phyloP scores from a whole-genome alignment of 495 filamentous ascomycete genomes.

The Neurospora intermedia region DNA sequence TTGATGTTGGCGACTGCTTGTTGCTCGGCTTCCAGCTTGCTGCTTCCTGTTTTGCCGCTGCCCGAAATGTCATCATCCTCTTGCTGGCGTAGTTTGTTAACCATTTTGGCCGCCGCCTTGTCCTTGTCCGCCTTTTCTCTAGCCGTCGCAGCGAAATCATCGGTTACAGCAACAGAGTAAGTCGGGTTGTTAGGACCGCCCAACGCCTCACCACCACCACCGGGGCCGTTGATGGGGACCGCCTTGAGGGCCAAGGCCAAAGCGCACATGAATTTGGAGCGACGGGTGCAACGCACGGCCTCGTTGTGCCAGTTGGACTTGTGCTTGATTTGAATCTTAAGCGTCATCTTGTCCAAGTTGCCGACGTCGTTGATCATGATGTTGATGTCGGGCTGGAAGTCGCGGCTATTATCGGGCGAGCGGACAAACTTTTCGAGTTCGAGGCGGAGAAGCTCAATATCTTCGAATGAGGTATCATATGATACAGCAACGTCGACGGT shows the following conservation, averaged over 20 bases:
- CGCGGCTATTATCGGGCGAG: slow-evolving; percentile 77
- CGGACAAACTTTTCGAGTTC: slow-evolving; percentile 79
- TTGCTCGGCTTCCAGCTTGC: slow-evolving; percentile 18
- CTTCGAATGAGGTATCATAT: slow-evolving; percentile 79
- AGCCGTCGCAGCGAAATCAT: slow-evolving; percentile 49
- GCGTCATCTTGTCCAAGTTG: slow-evolving; percentile 77
- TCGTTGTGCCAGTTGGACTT: slow-evolving; percentile 98
- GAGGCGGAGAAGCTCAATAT: slow-evolving; percentile 67
- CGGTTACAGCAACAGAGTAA: slow-evolving; percentile 63
- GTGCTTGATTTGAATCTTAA: slow-evolving; percentile 76
- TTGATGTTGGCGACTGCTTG: slow-evolving; percentile 31
- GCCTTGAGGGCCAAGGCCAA: slow-evolving; percentile 75
- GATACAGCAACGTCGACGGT: slow-evolving; percentile 64
- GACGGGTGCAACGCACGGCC: slow-evolving; percentile 64
- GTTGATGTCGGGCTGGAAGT: slow-evolving; percentile 78
- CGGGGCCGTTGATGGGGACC: slow-evolving; percentile 78
- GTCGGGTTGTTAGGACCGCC: slow-evolving; percentile 59
- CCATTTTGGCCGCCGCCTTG: slow-evolving; percentile 53
- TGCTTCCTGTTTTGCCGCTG: slow-evolving; percentile 3
- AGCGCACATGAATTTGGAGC: slow-evolving; percentile 95
- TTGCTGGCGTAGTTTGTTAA: slow-evolving; percentile 19
- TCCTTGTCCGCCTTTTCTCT: slow-evolving; percentile 48
- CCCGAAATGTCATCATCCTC: not conserved
- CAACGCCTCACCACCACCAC: slow-evolving; percentile 54
- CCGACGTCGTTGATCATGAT: slow-evolving; percentile 70